Conservation (phyloP, 2,329 filamentous ascomycete species). For the Neoscytalidium dimidiatum region DNA sequence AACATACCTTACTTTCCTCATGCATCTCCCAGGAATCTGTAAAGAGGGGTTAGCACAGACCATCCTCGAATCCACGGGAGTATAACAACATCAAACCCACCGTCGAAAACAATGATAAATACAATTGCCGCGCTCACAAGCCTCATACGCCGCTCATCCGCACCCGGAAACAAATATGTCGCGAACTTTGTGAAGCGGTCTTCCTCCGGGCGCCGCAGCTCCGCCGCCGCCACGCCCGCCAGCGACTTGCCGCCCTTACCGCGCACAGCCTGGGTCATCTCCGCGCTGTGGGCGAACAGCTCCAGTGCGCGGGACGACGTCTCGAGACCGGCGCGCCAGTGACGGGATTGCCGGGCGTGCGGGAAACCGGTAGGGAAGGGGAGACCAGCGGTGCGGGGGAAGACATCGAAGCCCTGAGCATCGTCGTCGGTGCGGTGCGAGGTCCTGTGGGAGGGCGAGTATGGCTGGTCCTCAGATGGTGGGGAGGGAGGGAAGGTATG, state of each 20-base stretch:
- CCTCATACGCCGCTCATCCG: background rate
- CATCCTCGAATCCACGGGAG: too few relatives aligned
- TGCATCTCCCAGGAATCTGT: background rate
- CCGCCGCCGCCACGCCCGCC: background rate
- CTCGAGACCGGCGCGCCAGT: background rate
- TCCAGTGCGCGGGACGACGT: background rate
- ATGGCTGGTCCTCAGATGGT: background rate
- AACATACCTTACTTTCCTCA: background rate
- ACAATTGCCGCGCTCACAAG: background rate
- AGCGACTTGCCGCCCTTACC: background rate
- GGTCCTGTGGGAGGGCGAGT: background rate
- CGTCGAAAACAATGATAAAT: background rate
- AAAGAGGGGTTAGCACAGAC: background rate
- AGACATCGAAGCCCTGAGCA: background rate
- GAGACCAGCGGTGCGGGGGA: background rate
- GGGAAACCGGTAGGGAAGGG: background rate
- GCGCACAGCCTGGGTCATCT: background rate
- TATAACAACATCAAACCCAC: too few relatives aligned
- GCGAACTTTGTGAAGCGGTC: background rate
- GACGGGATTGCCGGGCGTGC: background rate
- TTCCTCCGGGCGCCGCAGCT: background rate
- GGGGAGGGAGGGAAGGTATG: background rate
- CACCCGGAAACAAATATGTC: background rate
- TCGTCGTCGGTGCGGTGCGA: background rate
- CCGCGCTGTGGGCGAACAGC: background rate